Base-by-base conservation (phyloP, 768 basidiomycete species). In the Rhizopogon vesiculosus region DNA sequence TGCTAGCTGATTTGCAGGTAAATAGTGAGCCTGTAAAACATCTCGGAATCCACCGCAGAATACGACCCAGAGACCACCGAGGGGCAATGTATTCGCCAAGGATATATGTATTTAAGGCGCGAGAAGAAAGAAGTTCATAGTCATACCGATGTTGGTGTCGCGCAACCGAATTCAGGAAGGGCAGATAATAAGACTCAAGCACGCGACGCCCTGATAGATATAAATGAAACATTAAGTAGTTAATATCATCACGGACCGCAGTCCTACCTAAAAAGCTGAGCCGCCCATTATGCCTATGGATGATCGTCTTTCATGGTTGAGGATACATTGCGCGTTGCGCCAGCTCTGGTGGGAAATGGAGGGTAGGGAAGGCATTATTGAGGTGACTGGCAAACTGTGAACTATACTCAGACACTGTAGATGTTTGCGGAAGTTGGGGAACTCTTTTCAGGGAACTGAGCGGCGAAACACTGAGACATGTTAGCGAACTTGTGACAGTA, bases 11-110 rank as follows among this genome's bases (percentile, higher is more conserved):
- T 51, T 44, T 33, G 19, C 0, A 35, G 22, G 15, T 16, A 19
- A 49, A 22, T 50, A 60, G 39, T 55, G 50, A 18, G 59, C 52
- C 28, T 53, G 56, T 22, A 78, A 64, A 35, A 67, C 66, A 46
- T 71, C 66, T 35, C 71, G 84, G 86, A 29, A 80, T 79, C 89
- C 90, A 93, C 19, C 84, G 81, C 67, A 91, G 75, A n/a, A 81
- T 78, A 39, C 79, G 78, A 51, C 86, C 85, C 35, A 92, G 72
- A 10, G 81, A 79, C 91, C 91, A 93, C 28, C 69, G 74, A 33
- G 82, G 79, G 41, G 85, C 91, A 48, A 93, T 77, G 62, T 84
- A 76, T 68, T 90, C 81, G 41, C 91, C 91, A 25, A 93, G 71
- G n/a, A 81, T 65, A 64, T 88, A 85, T 1, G 89, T 82, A 67